A percentile compares a stretch with the other conserved stretches of the same genome.
phyloP scores from a whole-genome alignment of 768 basidiomycete genomes.

The Xerocomellus amylosporus region DNA sequence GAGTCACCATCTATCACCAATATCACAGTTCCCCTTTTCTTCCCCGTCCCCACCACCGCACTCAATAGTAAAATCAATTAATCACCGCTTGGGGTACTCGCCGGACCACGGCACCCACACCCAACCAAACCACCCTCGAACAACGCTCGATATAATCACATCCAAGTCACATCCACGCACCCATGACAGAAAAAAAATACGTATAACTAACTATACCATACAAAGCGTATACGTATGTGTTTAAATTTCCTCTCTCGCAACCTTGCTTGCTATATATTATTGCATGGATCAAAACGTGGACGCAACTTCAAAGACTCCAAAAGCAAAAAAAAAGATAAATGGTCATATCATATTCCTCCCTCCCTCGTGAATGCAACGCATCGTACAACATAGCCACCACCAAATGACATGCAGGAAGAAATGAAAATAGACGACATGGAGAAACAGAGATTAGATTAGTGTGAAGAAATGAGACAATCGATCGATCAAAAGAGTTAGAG shows the following conservation, averaged over 20 bases:
- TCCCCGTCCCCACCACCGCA: too few species aligned
- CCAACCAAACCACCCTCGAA: too few species aligned
- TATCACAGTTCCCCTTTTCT: too few species aligned
- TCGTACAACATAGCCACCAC: conserved; percentile 3
- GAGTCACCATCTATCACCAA: too few species aligned
- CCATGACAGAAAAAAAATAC: not conserved
- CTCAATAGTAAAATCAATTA: too few species aligned
- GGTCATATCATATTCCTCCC: not conserved
- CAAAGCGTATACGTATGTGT: not conserved
- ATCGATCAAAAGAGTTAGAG: not conserved
- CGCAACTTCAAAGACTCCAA: not conserved
- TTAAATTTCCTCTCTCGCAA: not conserved
- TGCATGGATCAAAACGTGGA: too few species aligned
- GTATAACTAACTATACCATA: not conserved
- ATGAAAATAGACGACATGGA: not conserved
- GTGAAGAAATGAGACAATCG: not conserved
- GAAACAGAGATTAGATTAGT: not conserved
- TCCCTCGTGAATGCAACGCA: not conserved
- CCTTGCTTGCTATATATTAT: too few species aligned
- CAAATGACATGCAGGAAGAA: not conserved
- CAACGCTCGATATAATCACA: not conserved
- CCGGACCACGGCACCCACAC: too few species aligned
- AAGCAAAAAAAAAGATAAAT: not conserved
- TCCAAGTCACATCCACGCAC: not conserved
- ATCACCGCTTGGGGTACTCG: too few species aligned